Conservation (phyloP, 1,139 yeast species). For the Blastobotrys capitulatus region DNA sequence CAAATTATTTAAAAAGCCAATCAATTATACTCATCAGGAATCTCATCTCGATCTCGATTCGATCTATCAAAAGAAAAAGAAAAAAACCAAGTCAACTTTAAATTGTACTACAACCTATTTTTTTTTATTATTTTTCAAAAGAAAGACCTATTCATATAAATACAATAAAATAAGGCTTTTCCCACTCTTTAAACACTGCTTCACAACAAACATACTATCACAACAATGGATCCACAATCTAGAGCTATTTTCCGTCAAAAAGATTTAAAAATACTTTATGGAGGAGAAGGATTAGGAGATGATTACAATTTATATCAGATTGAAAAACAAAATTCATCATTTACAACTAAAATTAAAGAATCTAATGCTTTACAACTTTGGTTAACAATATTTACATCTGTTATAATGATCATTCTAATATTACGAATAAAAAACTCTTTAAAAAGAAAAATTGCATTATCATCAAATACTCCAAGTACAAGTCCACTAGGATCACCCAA, state of each 20-base stretch:
- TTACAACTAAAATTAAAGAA: background rate
- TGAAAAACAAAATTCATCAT: background rate
- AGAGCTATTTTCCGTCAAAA: conserved; percentile 8
- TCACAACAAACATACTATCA: no score
- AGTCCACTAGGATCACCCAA: background rate
- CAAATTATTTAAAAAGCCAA: no score
- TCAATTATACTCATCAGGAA: no score
- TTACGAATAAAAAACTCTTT: background rate
- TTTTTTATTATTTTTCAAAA: no score
- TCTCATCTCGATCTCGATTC: no score
- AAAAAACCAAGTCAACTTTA: no score
- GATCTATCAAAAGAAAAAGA: no score
- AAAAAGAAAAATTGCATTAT: background rate
- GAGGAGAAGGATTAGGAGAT: conserved; percentile 7
- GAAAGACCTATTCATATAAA: no score
- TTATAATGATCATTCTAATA: background rate
- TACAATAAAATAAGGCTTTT: no score
- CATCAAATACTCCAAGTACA: background rate
- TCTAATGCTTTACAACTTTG: background rate
- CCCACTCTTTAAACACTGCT: no score
- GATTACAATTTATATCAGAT: conserved; percentile 2
- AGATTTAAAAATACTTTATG: conserved; percentile 6
- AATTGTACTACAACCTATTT: no score
- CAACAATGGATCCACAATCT: conserved; percentile 9
- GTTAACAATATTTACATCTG: background rate